phyloP scores from a whole-genome alignment of 345 rosid species.

The Dimocarpus longan region DNA sequence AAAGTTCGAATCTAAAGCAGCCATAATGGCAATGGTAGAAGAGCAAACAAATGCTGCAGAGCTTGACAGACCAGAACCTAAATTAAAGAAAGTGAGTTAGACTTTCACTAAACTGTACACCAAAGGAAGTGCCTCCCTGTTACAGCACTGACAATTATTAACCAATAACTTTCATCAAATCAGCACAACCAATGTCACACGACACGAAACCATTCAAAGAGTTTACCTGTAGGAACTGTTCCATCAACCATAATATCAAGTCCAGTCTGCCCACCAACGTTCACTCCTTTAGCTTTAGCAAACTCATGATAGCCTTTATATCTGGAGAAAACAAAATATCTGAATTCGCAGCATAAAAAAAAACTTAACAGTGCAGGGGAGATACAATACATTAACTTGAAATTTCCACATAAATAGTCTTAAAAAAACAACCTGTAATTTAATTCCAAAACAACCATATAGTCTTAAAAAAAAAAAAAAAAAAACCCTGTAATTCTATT shows the following conservation, averaged over 20 bases:
- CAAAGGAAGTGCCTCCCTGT: neutral
- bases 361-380: neutral
- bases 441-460: neutral
- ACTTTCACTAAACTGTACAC: slow-evolving; percentile 1
- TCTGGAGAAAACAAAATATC: slow-evolving; percentile 35
- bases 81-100: slow-evolving; percentile 17
- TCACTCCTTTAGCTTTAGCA: slow-evolving; percentile 70
- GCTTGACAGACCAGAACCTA: slow-evolving; percentile 95
- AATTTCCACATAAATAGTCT: too few species aligned
- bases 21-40: slow-evolving; percentile 93
- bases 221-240: slow-evolving; percentile 86
- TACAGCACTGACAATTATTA: neutral
- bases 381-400: neutral
- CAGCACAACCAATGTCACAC: neutral
- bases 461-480: neutral
- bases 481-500: too few species aligned
- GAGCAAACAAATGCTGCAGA: slow-evolving; percentile 98
- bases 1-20: slow-evolving; percentile 60
- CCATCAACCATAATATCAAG: slow-evolving; percentile 93
- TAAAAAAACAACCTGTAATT: too few species aligned
- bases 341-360: neutral
- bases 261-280: slow-evolving; percentile 70
- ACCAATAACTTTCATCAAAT: slow-evolving; percentile 1
- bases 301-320: slow-evolving; percentile 88
- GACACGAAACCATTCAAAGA: neutral